Conservation (phyloP, 208 protist genomes). For the Willaertia magna region DNA sequence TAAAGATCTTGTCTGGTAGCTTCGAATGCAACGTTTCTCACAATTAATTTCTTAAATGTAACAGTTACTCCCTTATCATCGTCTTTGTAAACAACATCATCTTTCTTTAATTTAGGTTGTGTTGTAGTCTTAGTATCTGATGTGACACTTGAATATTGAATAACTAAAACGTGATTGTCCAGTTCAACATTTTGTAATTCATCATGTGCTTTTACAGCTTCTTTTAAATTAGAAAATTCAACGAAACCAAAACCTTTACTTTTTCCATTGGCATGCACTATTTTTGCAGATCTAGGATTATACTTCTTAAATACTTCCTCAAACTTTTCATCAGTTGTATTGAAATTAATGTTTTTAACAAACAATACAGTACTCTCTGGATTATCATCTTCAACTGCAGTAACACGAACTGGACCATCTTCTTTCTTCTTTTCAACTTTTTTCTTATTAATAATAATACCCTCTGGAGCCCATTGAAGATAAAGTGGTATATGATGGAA, state of each 20-base stretch:
- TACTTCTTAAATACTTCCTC: constrained; percentile 24
- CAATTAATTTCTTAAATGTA: constrained; percentile 65
- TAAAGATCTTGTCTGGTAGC: constrained; percentile 84
- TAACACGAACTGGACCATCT: constrained; percentile 48
- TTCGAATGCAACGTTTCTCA: constrained; percentile 97
- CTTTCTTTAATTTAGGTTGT: constrained; percentile 33
- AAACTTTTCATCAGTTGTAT: constrained; percentile 56
- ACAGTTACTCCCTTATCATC: constrained; percentile 20
- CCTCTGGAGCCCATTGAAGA: constrained; percentile 89
- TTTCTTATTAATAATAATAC: constrained; percentile 21
- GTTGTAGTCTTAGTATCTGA: constrained; percentile 28
- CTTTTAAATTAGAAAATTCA: constrained; percentile 55
- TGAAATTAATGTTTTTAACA: constrained; percentile 76
- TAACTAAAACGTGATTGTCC: background rate
- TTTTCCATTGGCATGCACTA: constrained; percentile 34
- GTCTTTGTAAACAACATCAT: background rate
- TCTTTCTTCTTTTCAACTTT: constrained; percentile 31
- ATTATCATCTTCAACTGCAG: constrained; percentile 39
- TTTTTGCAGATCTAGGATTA: background rate
- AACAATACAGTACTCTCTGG: constrained; percentile 43
- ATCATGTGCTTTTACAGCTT: constrained; percentile 36
- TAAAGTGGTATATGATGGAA: constrained; percentile 83
- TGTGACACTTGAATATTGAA: background rate
- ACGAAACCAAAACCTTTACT: constrained; percentile 83
- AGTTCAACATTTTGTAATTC: constrained; percentile 14